Base-by-base conservation (phyloP, 2,329 filamentous ascomycete genomes). In the Claviceps spartinae region DNA sequence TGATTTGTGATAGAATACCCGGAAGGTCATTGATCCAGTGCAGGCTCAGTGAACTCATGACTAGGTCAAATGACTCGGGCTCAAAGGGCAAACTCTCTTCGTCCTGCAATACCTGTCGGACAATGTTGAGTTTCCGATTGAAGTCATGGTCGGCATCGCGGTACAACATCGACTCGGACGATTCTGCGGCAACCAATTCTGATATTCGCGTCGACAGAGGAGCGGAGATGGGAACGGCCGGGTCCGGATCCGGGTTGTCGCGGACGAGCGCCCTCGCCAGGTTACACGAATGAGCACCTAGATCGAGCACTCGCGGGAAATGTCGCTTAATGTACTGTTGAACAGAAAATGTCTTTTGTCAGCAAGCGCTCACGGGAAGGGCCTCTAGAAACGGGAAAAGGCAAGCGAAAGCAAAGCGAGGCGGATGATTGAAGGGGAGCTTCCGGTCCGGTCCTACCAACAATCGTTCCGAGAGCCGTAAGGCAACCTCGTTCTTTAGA, bases 1-100 rank as follows among this genome's bases (percentile, higher is more conserved):
- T 95, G 64, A 96, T 85, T 63, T 95, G 88, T 1, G 82, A 75
- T 2, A 98, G 76, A 11, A 94, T 73, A 1, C 85, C 86, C 0
- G 93, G 93, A 5, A 98, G 79, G 66, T 98, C 88, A 66, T 98
- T 98, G 74, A 96, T 86, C 93, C 93, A 98, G 69, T 98, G 93
- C 65, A 98, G 74, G 53, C 86, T 90, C 54, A 95, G 72, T 52
- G 86, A 95, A 64, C 88, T 95, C 56, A 98, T 73, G 11, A 96
- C 87, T 5, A 95, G 81, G 65, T 97, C 90, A 66, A 96, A 97
- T 3, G 83, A 81, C 57, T 82, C 78, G 4, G 85, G 72, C 47
- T 79, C 79, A 65, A 84, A 96, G 0, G 88, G 88, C 0, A 96
- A 71, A 2, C 79, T 77, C 51, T 91, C 88, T 49, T 85, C 81